Conservation (phyloP, 2,329 filamentous ascomycete genomes). For the Daldinia sp. region DNA sequence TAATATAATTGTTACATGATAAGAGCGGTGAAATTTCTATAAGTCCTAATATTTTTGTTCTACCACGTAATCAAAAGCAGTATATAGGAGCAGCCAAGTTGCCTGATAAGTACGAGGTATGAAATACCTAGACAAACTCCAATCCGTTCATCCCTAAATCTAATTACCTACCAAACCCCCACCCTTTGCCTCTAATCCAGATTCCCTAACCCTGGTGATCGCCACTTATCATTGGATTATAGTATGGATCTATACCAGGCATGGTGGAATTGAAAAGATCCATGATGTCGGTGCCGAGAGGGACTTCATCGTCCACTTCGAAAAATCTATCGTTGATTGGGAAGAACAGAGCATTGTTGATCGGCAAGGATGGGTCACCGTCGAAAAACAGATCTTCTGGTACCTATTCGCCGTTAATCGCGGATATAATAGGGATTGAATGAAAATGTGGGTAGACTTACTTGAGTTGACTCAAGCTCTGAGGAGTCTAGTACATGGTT, state of each 20-base stretch:
- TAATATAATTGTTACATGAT: background rate
- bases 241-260: conserved; percentile 45
- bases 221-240: conserved; percentile 44
- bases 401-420: conserved; percentile 11
- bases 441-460: background rate
- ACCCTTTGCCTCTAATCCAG: background rate
- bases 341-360: conserved; percentile 35
- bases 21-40: background rate
- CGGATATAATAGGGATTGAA: background rate
- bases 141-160: background rate
- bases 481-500: conserved; percentile 5
- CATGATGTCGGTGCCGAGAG: conserved; percentile 47
- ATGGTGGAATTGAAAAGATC: conserved; percentile 47
- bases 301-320: conserved; percentile 23
- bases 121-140: background rate
- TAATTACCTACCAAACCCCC: too few species aligned
- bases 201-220: conserved; percentile 7
- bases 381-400: conserved; percentile 18
- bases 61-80: background rate
- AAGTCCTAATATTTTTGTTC: background rate
- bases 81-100: too few species aligned
- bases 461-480: conserved; percentile 12
- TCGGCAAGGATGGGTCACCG: conserved; percentile 8
- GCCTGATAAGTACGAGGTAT: background rate
- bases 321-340: conserved; percentile 31